Evolutionary conservation across 2,329 filamentous ascomycete species (phyloP).

Genomic region (Diplodia intermedia): DNA sequence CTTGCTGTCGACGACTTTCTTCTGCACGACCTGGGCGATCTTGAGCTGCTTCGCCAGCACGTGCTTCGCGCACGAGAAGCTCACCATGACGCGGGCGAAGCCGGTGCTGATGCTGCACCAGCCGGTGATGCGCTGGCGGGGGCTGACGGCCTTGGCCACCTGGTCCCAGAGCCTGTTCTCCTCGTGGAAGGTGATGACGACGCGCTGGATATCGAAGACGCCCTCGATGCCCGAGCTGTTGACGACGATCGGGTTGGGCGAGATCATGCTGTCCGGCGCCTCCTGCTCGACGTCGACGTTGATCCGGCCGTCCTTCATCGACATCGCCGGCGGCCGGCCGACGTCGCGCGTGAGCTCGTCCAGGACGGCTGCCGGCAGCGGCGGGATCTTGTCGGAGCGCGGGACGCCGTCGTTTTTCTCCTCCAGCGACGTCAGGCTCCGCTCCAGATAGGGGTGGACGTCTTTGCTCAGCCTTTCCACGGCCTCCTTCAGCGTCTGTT

Average conservation of each 20-base stretch:
- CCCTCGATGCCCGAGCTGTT: constrained; percentile 6
- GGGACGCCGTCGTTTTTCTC: background rate
- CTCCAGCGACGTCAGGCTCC: background rate
- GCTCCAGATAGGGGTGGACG: background rate
- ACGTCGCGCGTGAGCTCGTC: background rate
- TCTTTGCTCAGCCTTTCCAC: background rate
- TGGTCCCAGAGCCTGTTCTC: background rate
- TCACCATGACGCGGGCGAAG: constrained; percentile 1
- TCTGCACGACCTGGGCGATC: constrained; percentile 1
- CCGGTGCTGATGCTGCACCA: constrained; percentile 14
- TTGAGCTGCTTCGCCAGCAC: background rate
- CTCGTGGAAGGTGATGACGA: constrained; percentile 4
- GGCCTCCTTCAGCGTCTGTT: background rate
- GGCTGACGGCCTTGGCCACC: background rate
- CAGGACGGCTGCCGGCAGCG: background rate
- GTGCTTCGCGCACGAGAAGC: constrained; percentile 4
- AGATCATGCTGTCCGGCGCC: background rate
- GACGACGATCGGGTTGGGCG: constrained; percentile 1
- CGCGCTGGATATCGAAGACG: constrained; percentile 1
- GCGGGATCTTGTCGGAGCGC: background rate
- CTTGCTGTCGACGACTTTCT: background rate
- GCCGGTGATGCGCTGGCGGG: background rate
- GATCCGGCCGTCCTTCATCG: too few relatives aligned
- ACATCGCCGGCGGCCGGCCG: too few relatives aligned
- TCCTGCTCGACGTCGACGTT: background rate